Evolutionary conservation across 257 asterid species (phyloP), one percentile per base, ranked within the genome.

Genomic region (Solanum okadae): DNA sequence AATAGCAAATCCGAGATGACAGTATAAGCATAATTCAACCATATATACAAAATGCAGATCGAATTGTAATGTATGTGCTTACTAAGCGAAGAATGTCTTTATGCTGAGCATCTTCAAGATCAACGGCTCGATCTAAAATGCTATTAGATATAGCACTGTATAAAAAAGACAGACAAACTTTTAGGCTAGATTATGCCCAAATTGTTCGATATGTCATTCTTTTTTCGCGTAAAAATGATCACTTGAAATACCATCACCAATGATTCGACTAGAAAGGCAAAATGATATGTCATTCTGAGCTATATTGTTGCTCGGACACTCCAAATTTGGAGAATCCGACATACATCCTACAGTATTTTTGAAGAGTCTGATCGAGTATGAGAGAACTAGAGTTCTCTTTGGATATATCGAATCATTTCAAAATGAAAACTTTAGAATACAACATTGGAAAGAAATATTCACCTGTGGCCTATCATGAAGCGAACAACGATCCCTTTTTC

Each of bases 401-500:
- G 73, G 12, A 20, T 20, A 73, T 35, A 10, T 5, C 3, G 16
- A 73, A 73, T 73, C 16, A 34, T 73, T 73, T 77, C 84, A 38
- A 76, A 38, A 14, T 38, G 23, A 23, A 18, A 34, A 33, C 79
- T 18, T 18, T 9, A 72, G 27, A 73, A 77, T 13, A 77, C 84
- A 35, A 73, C 29, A 34, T 73, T 73, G 49, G 82, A 1, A 35
- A 35, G 82, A 73, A 35, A 73, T n/a, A 9, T 33, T 86, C 83
- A 95, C 98, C 98, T 96, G 95, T 93, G 98, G 33, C 99, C 99
- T 33, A 96, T 95, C 96, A 94, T 93, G 91, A 96, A 95, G 25
- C 98, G 97, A 34, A 95, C 93, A 22, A 96, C 92, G 20, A 95
- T 94, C 83, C 99, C 98, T 90, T 94, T 96, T 88, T 96, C 98